Evolutionary conservation across 2,329 filamentous ascomycete genomes (phyloP).

Genomic region (Fusarium proliferatum): DNA sequence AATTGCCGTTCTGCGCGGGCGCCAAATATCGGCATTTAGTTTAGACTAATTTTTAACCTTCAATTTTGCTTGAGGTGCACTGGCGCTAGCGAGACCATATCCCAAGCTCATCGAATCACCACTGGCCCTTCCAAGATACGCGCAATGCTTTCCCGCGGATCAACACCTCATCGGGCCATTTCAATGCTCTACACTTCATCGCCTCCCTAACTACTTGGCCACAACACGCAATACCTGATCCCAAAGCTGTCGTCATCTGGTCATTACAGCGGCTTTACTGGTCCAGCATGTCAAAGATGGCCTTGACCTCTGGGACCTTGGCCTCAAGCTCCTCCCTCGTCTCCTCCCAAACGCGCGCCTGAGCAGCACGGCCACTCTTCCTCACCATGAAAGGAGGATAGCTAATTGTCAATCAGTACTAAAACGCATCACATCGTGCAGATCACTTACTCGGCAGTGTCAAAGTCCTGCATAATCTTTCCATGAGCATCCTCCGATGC

Average conservation of each 20-base stretch:
- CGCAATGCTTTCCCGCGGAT: not conserved
- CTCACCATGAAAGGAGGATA: constrained; percentile 53
- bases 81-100: not conserved
- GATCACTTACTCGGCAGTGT: constrained; percentile 46
- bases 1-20: not conserved
- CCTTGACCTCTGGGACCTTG: constrained; percentile 41
- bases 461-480: constrained; percentile 54
- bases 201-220: not conserved
- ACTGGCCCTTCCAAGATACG: not conserved
- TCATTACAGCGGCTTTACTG: not conserved
- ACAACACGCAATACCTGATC: fast-evolving
- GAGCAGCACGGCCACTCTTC: constrained; percentile 35
- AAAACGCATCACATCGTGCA: not conserved
- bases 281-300: constrained; percentile 38
- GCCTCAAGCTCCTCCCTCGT: constrained; percentile 38
- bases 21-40: not conserved
- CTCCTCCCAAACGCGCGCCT: constrained; percentile 43
- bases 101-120: not conserved
- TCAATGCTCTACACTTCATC: not conserved
- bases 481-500: constrained; percentile 47
- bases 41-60: not conserved
- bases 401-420: constrained; percentile 28
- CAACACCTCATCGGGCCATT: too few species aligned
- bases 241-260: not conserved
- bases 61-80: not conserved